Evolutionary conservation across 495 filamentous ascomycete species (phyloP).

Genomic region (Pyrenula massariospora): DNA sequence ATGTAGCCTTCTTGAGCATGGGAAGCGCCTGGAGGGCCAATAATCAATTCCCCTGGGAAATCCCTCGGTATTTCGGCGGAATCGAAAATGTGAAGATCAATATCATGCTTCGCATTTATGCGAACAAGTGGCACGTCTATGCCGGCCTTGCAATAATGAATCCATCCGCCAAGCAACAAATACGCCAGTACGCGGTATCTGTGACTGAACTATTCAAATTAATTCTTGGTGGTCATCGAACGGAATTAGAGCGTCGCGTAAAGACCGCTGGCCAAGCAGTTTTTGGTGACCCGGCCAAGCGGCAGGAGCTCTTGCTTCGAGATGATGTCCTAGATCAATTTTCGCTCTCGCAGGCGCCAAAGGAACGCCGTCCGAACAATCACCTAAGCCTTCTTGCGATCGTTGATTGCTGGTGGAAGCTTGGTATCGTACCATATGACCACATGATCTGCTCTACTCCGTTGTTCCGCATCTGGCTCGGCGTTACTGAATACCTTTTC

Average conservation of each 20-base stretch:
- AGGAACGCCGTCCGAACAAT: slow-evolving; percentile 68
- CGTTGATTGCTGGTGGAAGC: slow-evolving; percentile 93
- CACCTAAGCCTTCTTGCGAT: slow-evolving; percentile 92
- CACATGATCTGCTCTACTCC: slow-evolving; percentile 99
- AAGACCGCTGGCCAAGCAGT: slow-evolving; percentile 69
- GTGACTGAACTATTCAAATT: slow-evolving; percentile 94
- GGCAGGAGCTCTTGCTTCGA: slow-evolving; percentile 57
- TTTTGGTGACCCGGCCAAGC: slow-evolving; percentile 46
- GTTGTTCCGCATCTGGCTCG: slow-evolving; percentile 95
- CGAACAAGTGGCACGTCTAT: slow-evolving; percentile 98
- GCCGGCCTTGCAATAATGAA: slow-evolving; percentile 95
- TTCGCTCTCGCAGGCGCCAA: slow-evolving; percentile 56
- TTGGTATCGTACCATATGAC: slow-evolving; percentile 91
- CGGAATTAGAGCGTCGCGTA: slow-evolving; percentile 72
- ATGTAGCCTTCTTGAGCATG: slow-evolving; percentile 95
- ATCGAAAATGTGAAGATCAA: slow-evolving; percentile 99
- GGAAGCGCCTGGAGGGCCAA: slow-evolving; percentile 92
- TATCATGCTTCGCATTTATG: slow-evolving; percentile 90
- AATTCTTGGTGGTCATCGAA: slow-evolving; percentile 73
- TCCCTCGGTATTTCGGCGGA: slow-evolving; percentile 81
- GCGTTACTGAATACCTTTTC: slow-evolving; percentile 94
- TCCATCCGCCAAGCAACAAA: slow-evolving; percentile 80
- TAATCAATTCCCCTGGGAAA: slow-evolving; percentile 91
- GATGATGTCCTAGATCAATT: slow-evolving; percentile 84
- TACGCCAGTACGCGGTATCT: slow-evolving; percentile 80